Conservation (phyloP, 768 basidiomycete species). For the Russula sp. region DNA sequence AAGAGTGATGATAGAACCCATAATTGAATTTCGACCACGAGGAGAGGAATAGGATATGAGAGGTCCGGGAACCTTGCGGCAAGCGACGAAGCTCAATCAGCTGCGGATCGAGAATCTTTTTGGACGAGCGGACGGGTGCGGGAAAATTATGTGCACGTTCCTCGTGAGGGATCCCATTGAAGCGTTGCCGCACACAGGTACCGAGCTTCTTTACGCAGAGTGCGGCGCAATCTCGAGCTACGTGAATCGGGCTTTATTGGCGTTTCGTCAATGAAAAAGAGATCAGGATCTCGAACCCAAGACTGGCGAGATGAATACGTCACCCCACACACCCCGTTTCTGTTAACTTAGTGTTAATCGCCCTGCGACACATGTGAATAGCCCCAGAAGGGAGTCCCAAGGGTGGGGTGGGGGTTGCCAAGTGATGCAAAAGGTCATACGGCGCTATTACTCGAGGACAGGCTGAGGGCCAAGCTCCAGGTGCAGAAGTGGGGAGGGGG, state of each 20-base stretch:
- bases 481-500: not conserved
- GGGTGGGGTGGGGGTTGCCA: not conserved
- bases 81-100: not conserved
- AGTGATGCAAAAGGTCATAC: conserved; percentile 4
- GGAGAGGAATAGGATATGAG: not conserved
- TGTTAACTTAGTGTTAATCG: not conserved
- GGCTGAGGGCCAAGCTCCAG: not conserved
- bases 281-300: not conserved
- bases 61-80: not conserved
- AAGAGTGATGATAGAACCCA: not conserved
- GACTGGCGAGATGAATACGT: not conserved
- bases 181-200: not conserved
- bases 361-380: conserved; percentile 13
- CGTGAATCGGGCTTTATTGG: conserved; percentile 10
- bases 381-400: not conserved
- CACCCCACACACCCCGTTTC: not conserved
- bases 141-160: not conserved
- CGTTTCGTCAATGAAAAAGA: not conserved
- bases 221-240: not conserved
- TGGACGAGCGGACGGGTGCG: not conserved
- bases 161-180: not conserved
- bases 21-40: not conserved
- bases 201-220: not conserved
- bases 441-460: not conserved
- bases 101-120: conserved; percentile 5